Evolutionary conservation across 2,329 filamentous ascomycete species (phyloP), one percentile per base, ranked within the genome.

Genomic region (Alternaria gansuensis): DNA sequence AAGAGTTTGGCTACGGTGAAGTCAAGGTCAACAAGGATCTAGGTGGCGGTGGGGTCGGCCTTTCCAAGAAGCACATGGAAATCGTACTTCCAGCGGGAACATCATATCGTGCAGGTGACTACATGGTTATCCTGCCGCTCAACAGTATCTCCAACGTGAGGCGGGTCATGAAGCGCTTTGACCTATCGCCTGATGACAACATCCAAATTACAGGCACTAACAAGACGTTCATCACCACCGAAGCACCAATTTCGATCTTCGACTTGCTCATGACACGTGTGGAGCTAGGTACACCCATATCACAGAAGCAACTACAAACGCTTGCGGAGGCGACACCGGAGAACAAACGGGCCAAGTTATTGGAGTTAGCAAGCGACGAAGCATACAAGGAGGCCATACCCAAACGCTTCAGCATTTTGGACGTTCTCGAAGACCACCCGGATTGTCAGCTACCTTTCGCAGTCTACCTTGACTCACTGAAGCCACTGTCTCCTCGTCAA

Each of bases 61-160:
- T 58, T 11, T 6, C 51, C 17, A 58, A 58, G 37, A 58, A 50
- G 37, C 55, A 58, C 44, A 58, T 58, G 55, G 55, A 73, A 40
- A 65, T 73, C 29, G 55, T 68, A 43, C 65, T 73, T 24, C 78
- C 79, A 3, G 57, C 67, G 5, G 75, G 70, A 0, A 72, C 85
- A 78, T 82, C 81, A 0, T 93, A 93, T 75, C 81, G 83, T 44
- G 84, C 87, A 2, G 90, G 90, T 11, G 90, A 93, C 71, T 93
- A 93, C 72, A 82, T 93, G 1, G 88, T 88, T 0, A 80, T 92
- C 2, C 80, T 92, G 1, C 90, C 90, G 0, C 77, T 90, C 28
- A 93, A 93, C 74, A 51, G 46, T 21, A 43, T 55, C 2, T 37
- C 48, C 11, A 64, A 48, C n/a, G 62, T 62, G n/a, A 53, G 52